Evolutionary conservation across 2,329 filamentous ascomycete species (phyloP), one percentile per base, ranked within the genome.

Genomic region (Metarhizium humberi): DNA sequence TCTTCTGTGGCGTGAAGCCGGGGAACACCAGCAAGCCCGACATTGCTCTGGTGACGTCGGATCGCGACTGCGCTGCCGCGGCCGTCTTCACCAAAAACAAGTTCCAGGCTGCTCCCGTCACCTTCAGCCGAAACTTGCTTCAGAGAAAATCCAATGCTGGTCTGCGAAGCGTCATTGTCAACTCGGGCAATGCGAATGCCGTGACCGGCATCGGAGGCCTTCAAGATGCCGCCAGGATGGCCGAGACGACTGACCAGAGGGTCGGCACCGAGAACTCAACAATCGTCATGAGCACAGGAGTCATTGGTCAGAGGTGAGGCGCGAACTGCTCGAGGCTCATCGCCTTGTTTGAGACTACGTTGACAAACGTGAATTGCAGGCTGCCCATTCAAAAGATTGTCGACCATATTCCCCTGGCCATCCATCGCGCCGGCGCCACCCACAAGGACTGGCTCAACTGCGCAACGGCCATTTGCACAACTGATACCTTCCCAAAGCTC

Each of bases 71-170:
- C 71, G 81, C 89, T 6, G 92, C 87, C 10, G 90, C 92, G 0
- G 94, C 91, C 6, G 92, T 97, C 49, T 96, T 97, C 75, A 99
- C 94, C 54, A 95, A 91, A 72, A 99, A 99, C 76, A 92, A 92
- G 71, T 99, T 99, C 75, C 92, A 96, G 73, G 94, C 94, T 18
- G 94, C 94, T 11, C 94, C 94, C 5, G 92, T 99, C 48, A 90
- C 89, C 34, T 88, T 95, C 58, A 92, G 88, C 70, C 80, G 85
- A 60, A 78, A 86, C 56, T 82, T 92, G 57, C 74, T 96, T 40
- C 78, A 84, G 67, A 77, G 77, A 60, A 82, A 83, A 62, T 75
- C 78, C 50, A 88, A 90, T 56, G 70, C 79, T 13, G 89, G 87
- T 1, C 80, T 97, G 55, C 81, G 86, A 58, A 88, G 88, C 53